Conservation (phyloP, 1,139 yeast genomes). For the Schizosaccharomyces versatilis region DNA sequence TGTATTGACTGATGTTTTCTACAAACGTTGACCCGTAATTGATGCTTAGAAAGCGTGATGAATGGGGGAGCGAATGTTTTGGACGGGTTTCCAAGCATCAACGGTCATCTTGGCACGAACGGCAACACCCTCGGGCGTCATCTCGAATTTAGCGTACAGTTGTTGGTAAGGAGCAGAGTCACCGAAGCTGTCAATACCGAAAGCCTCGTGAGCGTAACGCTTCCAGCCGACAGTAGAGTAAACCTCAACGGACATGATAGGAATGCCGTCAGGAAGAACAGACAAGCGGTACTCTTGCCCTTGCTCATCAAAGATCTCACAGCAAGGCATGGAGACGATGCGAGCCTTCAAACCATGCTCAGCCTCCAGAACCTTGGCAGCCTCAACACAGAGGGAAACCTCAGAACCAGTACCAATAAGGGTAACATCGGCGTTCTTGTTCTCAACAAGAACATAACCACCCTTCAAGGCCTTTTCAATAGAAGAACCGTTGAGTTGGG, state of each 20-base stretch:
- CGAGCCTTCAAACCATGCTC: conserved; percentile 49
- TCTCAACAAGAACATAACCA: conserved; percentile 56
- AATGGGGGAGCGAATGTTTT: conserved; percentile 10
- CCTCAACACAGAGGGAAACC: conserved; percentile 63
- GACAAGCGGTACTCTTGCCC: conserved; percentile 53
- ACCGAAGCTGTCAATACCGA: conserved; percentile 92
- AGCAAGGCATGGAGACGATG: conserved; percentile 86
- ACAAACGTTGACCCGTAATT: no score
- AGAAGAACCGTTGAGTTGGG: conserved; percentile 83
- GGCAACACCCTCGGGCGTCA: conserved; percentile 86
- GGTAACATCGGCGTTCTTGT: conserved; percentile 48
- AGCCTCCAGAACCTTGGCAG: conserved; percentile 41
- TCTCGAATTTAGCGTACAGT: conserved; percentile 65
- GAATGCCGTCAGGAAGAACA: conserved; percentile 85
- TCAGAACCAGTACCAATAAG: conserved; percentile 91
- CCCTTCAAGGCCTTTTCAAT: conserved; percentile 86
- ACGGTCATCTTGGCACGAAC: conserved; percentile 62
- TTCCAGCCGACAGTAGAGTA: conserved; percentile 84
- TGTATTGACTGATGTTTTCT: no score
- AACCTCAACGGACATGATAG: conserved; percentile 86
- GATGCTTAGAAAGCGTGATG: conserved; percentile 35
- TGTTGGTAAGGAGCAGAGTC: conserved; percentile 83
- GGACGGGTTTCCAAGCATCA: conserved; percentile 51
- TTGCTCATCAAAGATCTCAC: conserved; percentile 75
- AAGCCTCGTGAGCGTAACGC: conserved; percentile 88